Conservation (phyloP, 352 stramenopile genomes). For the Globisporangium cylindrosporum region DNA sequence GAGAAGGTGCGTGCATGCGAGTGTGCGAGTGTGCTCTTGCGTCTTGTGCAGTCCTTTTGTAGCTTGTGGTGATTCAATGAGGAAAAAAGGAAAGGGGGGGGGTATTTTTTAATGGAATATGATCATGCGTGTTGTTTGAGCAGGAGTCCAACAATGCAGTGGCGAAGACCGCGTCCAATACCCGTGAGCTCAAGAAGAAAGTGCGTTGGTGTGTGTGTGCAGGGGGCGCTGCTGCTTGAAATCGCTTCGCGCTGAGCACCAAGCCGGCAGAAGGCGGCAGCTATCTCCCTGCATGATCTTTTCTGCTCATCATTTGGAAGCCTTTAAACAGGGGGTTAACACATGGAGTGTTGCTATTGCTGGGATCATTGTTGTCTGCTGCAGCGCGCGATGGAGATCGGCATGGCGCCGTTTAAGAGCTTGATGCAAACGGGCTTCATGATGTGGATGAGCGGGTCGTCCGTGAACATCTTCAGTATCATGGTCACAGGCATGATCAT, state of each 20-base stretch:
- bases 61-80: neutral
- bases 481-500: slow-evolving; percentile 94
- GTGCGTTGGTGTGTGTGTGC: slow-evolving; percentile 21
- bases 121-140: neutral
- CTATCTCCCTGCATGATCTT: no score
- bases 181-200: slow-evolving; percentile 86
- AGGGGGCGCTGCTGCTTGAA: neutral
- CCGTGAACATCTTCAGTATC: slow-evolving; percentile 95
- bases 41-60: neutral
- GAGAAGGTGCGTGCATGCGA: slow-evolving; percentile 40
- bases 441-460: slow-evolving; percentile 95
- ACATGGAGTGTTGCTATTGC: neutral
- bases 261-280: no score
- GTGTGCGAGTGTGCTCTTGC: neutral
- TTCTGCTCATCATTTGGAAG: no score
- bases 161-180: slow-evolving; percentile 64
- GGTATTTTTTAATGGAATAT: neutral
- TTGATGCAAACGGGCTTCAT: slow-evolving; percentile 93
- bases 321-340: slow-evolving; percentile 2
- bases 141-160: slow-evolving; percentile 57
- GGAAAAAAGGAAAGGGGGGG: neutral
- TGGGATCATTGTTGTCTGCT: slow-evolving; percentile 5
- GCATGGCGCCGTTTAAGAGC: slow-evolving; percentile 89
- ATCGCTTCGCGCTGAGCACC: neutral
- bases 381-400: slow-evolving; percentile 90